Percentiles rank a stretch among this genome's conserved stretches.
Evolutionary conservation across 148 eudicot genomes (phyloP).

Genomic region (Spergularia bocconei): DNA sequence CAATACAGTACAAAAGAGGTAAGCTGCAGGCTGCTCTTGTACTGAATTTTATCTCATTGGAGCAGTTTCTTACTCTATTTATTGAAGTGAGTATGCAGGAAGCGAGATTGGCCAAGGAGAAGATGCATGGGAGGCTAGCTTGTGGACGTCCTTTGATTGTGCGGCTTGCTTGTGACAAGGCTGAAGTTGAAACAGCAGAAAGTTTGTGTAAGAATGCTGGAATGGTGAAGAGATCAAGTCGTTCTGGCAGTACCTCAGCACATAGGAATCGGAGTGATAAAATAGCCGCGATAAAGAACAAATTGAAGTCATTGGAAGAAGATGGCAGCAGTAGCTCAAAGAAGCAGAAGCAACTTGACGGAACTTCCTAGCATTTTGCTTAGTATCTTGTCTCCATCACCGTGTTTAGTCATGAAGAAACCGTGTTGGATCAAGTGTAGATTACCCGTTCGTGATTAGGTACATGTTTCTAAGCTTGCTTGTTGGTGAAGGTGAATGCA

Average conservation of each 20-base stretch:
- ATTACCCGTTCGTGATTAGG: background rate
- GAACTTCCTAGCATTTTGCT: slow-evolving; percentile 2
- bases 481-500: background rate
- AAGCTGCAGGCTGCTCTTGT: slow-evolving; percentile 29
- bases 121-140: slow-evolving; percentile 81
- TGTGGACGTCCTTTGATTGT: slow-evolving; percentile 87
- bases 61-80: slow-evolving; percentile 31
- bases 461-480: background rate
- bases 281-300: slow-evolving; percentile 89
- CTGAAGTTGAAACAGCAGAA: slow-evolving; percentile 34
- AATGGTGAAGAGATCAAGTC: slow-evolving; percentile 31
- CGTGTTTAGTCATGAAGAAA: background rate
- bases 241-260: slow-evolving; percentile 39
- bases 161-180: slow-evolving; percentile 76
- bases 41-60: background rate
- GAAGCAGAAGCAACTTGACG: slow-evolving; percentile 56
- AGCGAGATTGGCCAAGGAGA: slow-evolving; percentile 85
- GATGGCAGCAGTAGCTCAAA: slow-evolving; percentile 49
- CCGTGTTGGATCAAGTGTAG: background rate
- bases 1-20: slow-evolving; percentile 84
- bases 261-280: slow-evolving; percentile 69
- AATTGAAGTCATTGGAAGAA: slow-evolving; percentile 73
- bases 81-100: slow-evolving; percentile 98
- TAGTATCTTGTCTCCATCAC: background rate
- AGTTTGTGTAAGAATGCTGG: slow-evolving; percentile 35